These are phyloP conservation scores for Neurospora sublineolata DNA, from an alignment of 495 filamentous ascomycete species.

Conservation along the genomic window DNA sequence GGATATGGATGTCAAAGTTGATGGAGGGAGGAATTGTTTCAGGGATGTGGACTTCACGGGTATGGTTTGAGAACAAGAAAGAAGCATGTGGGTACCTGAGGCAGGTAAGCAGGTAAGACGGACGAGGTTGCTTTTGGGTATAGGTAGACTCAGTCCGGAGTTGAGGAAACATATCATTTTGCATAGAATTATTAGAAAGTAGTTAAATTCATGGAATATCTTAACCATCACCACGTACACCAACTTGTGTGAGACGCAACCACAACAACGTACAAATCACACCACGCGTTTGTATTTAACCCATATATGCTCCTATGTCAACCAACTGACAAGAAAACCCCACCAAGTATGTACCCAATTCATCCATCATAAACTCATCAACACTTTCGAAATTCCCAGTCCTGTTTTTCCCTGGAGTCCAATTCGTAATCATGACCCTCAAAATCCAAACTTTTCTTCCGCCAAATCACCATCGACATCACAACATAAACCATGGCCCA, in stretches of 20 bases:
- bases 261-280: neutral
- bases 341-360: neutral
- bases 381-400: too few species aligned
- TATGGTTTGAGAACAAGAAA: too few species aligned
- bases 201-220: too few species aligned
- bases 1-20: neutral
- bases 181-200: too few species aligned
- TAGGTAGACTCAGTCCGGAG: too few species aligned
- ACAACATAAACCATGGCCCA: neutral
- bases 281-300: neutral
- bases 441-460: neutral
- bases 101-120: too few species aligned
- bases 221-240: neutral
- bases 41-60: too few species aligned
- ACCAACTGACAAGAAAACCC: neutral
- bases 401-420: neutral
- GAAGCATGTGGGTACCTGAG: too few species aligned
- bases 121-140: too few species aligned
- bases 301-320: neutral
- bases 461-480: neutral
- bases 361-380: neutral
- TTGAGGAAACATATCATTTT: too few species aligned
- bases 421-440: neutral
- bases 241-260: neutral
- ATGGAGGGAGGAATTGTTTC: too few species aligned